Percentiles rank a stretch among this genome's conserved stretches.
phyloP scores from a whole-genome alignment of 495 filamentous ascomycete species.

The Penicillium simplicissimum region DNA sequence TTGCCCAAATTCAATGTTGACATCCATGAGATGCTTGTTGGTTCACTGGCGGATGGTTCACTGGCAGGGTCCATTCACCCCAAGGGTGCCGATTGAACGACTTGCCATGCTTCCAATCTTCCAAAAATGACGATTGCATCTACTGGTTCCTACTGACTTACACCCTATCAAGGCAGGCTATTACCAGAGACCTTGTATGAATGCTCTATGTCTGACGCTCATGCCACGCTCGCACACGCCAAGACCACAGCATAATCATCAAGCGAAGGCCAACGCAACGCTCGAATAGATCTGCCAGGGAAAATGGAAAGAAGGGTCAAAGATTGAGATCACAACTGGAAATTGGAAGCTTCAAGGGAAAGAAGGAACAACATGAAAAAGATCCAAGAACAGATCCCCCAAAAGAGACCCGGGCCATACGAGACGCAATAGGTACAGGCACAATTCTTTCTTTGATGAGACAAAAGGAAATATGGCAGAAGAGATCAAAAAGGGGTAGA shows the following conservation, averaged over 20 bases:
- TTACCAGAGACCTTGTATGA: slow-evolving; percentile 16
- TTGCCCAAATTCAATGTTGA: background rate
- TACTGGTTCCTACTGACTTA: background rate
- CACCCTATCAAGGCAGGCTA: slow-evolving; percentile 7
- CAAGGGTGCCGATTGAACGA: background rate
- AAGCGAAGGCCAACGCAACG: slow-evolving; percentile 2
- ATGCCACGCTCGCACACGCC: slow-evolving; percentile 24
- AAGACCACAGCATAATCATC: slow-evolving; percentile 1
- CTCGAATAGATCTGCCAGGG: background rate
- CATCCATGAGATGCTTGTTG: background rate
- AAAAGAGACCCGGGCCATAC: slow-evolving; percentile 15
- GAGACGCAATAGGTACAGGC: slow-evolving; percentile 37
- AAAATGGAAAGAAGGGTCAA: slow-evolving; percentile 9
- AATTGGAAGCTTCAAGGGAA: slow-evolving; percentile 26
- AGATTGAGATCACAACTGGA: slow-evolving; percentile 27
- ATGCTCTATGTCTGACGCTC: slow-evolving; percentile 22
- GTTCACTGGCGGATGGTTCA: no score
- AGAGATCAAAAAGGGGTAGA: slow-evolving; percentile 24
- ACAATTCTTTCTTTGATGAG: slow-evolving; percentile 27
- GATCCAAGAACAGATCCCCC: slow-evolving; percentile 22
- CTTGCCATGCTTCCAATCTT: background rate
- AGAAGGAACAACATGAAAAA: slow-evolving; percentile 19
- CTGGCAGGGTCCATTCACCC: background rate
- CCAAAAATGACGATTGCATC: background rate
- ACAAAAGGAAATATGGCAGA: slow-evolving; percentile 26